These are phyloP conservation scores for Artemisia argyi DNA, from an alignment of 129 eudicot species.

Conservation along the genomic window DNA sequence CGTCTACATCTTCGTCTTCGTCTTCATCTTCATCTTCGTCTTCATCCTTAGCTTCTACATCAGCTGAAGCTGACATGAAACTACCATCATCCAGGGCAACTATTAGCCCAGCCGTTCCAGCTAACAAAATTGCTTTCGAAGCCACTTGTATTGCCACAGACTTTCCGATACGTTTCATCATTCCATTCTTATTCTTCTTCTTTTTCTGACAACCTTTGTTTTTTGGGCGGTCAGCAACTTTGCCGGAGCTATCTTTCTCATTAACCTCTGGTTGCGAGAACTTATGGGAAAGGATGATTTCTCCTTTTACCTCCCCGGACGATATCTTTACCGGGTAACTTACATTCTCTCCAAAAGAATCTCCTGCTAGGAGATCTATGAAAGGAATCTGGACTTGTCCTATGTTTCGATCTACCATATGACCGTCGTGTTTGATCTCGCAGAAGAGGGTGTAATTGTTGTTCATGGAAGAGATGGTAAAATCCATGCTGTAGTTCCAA, in stretches of 20 bases:
- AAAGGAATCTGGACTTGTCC: constrained; percentile 11
- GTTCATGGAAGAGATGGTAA: neutral
- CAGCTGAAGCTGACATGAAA: neutral
- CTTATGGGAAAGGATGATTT: constrained; percentile 10
- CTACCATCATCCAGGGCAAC: neutral
- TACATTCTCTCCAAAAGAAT: neutral
- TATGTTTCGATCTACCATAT: neutral
- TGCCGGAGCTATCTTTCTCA: neutral
- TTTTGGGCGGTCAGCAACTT: neutral
- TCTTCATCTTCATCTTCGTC: neutral
- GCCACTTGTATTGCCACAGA: neutral
- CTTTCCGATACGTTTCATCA: neutral
- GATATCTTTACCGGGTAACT: neutral
- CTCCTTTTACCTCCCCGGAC: constrained; percentile 1
- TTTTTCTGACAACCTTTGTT: neutral
- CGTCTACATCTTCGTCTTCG: neutral
- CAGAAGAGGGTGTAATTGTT: constrained; percentile 1
- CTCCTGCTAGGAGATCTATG: constrained; percentile 6
- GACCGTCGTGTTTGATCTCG: constrained; percentile 6
- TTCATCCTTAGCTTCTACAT: neutral
- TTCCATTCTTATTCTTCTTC: constrained; percentile 1
- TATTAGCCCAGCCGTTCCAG: neutral
- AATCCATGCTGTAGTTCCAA: constrained; percentile 3
- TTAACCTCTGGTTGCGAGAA: neutral
- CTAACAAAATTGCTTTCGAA: neutral